Evolutionary conservation across 176 grass and related monocot genomes (phyloP).

Genomic region (Carex scoparia): DNA sequence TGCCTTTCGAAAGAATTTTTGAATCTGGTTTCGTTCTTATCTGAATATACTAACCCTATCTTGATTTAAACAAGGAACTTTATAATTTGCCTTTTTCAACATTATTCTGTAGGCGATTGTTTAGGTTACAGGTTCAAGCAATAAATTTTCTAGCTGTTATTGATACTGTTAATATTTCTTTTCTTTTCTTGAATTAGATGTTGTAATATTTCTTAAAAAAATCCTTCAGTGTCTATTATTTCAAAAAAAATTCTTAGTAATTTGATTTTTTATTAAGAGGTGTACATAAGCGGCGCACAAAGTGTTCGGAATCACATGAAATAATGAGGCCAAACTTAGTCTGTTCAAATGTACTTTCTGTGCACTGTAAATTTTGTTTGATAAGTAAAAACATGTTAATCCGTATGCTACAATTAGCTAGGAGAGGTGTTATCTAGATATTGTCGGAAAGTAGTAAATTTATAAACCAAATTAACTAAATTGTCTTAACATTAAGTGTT

Average conservation of each 20-base stretch:
- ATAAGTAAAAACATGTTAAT: neutral
- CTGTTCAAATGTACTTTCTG: neutral
- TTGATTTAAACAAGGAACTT: neutral
- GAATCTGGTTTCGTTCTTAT: neutral
- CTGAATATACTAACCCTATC: neutral
- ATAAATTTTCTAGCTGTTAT: neutral
- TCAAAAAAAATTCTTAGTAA: neutral
- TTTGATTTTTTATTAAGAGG: neutral
- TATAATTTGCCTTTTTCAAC: neutral
- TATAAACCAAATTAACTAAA: neutral
- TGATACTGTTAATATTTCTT: neutral
- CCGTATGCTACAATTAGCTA: neutral
- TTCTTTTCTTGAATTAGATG: neutral
- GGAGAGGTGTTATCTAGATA: neutral
- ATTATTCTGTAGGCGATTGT: neutral
- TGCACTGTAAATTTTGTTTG: neutral
- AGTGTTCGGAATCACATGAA: neutral
- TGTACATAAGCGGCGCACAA: neutral
- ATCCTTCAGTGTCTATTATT: neutral
- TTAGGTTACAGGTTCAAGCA: neutral
- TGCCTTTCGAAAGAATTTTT: neutral
- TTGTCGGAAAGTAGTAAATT: neutral
- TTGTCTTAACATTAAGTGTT: neutral
- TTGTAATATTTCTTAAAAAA: neutral
- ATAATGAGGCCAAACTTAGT: neutral